Base-by-base conservation (phyloP, 1,139 yeast species). In the Yueomyces sp. region DNA sequence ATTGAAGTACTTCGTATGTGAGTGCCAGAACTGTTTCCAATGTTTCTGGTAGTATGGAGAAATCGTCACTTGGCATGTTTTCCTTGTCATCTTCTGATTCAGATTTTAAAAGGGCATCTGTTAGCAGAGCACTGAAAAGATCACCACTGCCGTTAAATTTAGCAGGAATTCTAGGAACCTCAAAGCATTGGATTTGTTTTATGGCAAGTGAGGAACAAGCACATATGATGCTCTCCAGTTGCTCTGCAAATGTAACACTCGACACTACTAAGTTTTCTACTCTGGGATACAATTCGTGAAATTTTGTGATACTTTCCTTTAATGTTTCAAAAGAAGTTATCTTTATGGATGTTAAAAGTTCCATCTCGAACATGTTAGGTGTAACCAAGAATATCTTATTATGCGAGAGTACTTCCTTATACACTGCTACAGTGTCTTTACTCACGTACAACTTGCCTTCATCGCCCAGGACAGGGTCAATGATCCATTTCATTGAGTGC, bases 381-480 rank as follows among this genome's bases (percentile, higher is more conserved):
- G 96, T 85, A 7, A 82, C 75, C 26, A 87, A 58, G 46, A 76
- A 79, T 9, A 87, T 86, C 1, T 63, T 46, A 6, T 75, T 72
- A 2, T 68, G 58, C 19, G 60, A 54, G 38, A 89, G 60, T 2
- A 83, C 66, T n/a, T 65, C 53, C 54, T 72, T 70, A 58, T 89
- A 89, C 1, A 75, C 73, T 0, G 77, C 75, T 0, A 89, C 70
- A 42, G 86, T 83, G 26, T 75, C 74, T 48, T 77, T 72, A 39
- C 78, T 73, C 8, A 91, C 96, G 55, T 91, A 91, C 29, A 89
- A 60, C 46, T 71, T 72, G 2, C 95, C 95, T 51, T 85, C 80
- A 60, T 91, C 98, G 11, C 98, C 98, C 72, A 91, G 72, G 2
- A 91, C 96, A 1, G 98, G 97, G 57, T 91, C 98, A 48, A 87